These are phyloP conservation scores for Annulohypoxylon bovei DNA, from an alignment of 495 filamentous ascomycete genomes.

Conservation along the genomic window DNA sequence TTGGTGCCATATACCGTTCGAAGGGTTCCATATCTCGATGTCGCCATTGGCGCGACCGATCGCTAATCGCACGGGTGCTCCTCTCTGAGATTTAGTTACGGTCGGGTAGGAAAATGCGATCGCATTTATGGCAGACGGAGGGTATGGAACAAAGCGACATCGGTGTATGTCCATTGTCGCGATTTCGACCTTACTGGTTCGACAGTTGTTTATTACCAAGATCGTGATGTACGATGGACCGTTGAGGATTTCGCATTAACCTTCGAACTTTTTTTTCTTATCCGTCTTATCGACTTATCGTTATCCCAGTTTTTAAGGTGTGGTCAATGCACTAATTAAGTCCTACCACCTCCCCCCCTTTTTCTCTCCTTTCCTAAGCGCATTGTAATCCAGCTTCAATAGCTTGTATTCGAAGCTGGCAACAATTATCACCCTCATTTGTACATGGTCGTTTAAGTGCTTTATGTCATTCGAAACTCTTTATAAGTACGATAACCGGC, in stretches of 20 bases:
- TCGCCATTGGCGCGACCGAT: slow-evolving; percentile 94
- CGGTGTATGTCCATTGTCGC: slow-evolving; percentile 91
- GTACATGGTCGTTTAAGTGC: too few relatives aligned
- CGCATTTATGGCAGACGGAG: slow-evolving; percentile 90
- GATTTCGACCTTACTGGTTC: slow-evolving; percentile 6
- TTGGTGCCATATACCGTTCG: slow-evolving; percentile 86
- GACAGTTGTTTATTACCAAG: neutral
- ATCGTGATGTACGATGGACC: neutral
- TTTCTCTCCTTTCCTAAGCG: too few relatives aligned
- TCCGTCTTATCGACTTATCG: slow-evolving; percentile 22
- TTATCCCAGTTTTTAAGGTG: neutral
- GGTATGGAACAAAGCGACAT: slow-evolving; percentile 96
- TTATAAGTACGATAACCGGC: too few relatives aligned
- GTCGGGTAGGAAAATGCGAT: slow-evolving; percentile 90
- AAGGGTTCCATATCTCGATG: slow-evolving; percentile 98
- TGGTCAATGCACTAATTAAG: neutral
- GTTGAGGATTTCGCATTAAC: slow-evolving; percentile 7
- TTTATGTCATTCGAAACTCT: too few relatives aligned
- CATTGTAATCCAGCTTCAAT: too few relatives aligned
- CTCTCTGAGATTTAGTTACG: slow-evolving; percentile 67
- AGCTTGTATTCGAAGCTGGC: too few relatives aligned
- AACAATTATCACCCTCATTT: too few relatives aligned
- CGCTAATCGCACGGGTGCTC: slow-evolving; percentile 72
- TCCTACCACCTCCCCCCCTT: too few relatives aligned
- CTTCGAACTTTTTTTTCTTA: slow-evolving; percentile 22